Percentiles rank a stretch among this genome's conserved stretches.
phyloP scores from a whole-genome alignment of 805 yeast genomes.

The Ogataea dorogensis region DNA sequence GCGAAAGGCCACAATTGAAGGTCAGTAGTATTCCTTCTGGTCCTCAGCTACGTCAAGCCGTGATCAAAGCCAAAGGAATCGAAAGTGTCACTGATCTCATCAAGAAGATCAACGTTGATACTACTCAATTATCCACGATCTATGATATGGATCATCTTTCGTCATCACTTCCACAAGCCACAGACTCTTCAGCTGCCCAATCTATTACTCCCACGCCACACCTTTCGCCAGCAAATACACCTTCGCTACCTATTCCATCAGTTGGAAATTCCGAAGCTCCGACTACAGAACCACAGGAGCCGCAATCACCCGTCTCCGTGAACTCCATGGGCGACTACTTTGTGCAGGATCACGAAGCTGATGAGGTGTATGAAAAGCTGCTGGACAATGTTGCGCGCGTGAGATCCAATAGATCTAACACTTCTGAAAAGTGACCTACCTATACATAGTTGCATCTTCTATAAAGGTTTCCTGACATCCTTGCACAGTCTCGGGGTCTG shows the following conservation, averaged over 20 bases:
- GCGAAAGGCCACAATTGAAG: slow-evolving; percentile 23
- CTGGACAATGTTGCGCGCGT: slow-evolving; percentile 66
- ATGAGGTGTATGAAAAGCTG: slow-evolving; percentile 70
- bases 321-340: slow-evolving; percentile 22
- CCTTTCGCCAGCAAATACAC: slow-evolving; percentile 1
- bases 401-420: slow-evolving; percentile 45
- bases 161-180: not conserved
- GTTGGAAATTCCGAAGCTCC: slow-evolving; percentile 4
- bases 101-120: slow-evolving; percentile 57
- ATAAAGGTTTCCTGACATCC: slow-evolving; percentile 5
- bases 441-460: slow-evolving; percentile 3
- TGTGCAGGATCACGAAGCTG: slow-evolving; percentile 43
- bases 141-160: slow-evolving; percentile 16
- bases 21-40: slow-evolving; percentile 49
- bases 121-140: slow-evolving; percentile 28
- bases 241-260: slow-evolving; percentile 2
- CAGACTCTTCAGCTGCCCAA: not conserved
- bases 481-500: not conserved
- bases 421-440: slow-evolving; percentile 17
- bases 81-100: slow-evolving; percentile 67
- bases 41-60: slow-evolving; percentile 53
- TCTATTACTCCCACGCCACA: slow-evolving; percentile 6
- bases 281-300: slow-evolving; percentile 10
- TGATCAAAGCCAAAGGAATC: slow-evolving; percentile 73
- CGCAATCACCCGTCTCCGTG: slow-evolving; percentile 27